Evolutionary conservation across 768 basidiomycete genomes (phyloP).

Genomic region (Collybia nuda): DNA sequence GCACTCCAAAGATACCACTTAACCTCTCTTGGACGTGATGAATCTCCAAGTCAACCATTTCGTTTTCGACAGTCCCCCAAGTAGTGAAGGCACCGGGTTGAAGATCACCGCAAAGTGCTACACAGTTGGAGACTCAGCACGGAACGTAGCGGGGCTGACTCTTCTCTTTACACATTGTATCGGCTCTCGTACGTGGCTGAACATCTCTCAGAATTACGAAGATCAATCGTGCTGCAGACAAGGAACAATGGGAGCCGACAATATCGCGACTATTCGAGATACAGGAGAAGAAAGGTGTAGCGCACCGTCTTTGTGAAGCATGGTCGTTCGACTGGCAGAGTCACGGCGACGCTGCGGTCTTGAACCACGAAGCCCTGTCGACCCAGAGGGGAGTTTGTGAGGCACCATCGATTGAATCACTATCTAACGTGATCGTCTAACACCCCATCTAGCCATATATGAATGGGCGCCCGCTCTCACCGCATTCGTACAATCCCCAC

Average conservation of each 20-base stretch:
- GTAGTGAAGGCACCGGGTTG: constrained; percentile 13
- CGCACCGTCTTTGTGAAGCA: constrained; percentile 36
- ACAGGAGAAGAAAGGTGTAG: constrained; percentile 9
- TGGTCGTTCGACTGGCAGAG: constrained; percentile 54
- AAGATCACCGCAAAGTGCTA: constrained; percentile 51
- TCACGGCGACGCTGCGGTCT: constrained; percentile 46
- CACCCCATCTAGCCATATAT: constrained; percentile 4
- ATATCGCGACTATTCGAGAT: constrained; percentile 36
- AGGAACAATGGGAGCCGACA: constrained; percentile 56
- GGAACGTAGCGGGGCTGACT: constrained; percentile 36
- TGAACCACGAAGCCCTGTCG: constrained; percentile 35
- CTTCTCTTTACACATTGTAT: constrained; percentile 48
- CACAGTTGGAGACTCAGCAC: constrained; percentile 18
- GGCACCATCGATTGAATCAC: not conserved
- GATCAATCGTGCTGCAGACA: constrained; percentile 32
- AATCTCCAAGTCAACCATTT: not conserved
- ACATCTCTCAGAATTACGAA: constrained; percentile 3
- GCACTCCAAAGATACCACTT: no score
- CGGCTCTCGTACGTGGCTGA: constrained; percentile 36
- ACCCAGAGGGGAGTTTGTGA: not conserved
- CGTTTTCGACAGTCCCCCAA: not conserved
- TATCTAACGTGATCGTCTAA: not conserved
- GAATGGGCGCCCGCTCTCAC: constrained; percentile 15
- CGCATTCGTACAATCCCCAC: constrained; percentile 11
- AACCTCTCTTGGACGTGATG: no score